Conservation (phyloP, 352 stramenopile genomes). For the Globisporangium lucens region DNA sequence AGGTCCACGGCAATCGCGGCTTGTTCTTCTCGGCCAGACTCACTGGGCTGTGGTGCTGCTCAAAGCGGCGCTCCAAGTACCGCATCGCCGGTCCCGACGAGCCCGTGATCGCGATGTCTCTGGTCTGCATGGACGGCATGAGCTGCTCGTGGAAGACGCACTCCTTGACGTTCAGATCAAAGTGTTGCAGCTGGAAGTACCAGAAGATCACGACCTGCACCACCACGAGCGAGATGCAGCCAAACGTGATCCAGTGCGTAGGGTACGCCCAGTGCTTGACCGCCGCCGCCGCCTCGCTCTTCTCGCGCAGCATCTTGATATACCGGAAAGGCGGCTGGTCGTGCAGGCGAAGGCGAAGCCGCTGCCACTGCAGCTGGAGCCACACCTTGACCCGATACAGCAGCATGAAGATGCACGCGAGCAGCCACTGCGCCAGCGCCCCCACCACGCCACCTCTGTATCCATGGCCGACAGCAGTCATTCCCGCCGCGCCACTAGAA, state of each 20-base stretch:
- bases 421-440: conserved; percentile 19
- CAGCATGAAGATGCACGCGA: conserved; percentile 15
- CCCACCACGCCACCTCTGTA: conserved; percentile 10
- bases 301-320: conserved; percentile 9
- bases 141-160: conserved; percentile 60
- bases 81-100: conserved; percentile 31
- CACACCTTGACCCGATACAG: conserved; percentile 26
- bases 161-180: conserved; percentile 61
- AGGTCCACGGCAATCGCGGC: conserved; percentile 53
- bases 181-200: conserved; percentile 43
- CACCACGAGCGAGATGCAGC: conserved; percentile 40
- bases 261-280: conserved; percentile 68
- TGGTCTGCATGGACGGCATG: conserved; percentile 29
- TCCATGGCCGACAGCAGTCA: neutral
- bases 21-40: conserved; percentile 28
- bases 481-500: neutral
- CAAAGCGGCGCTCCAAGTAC: conserved; percentile 60
- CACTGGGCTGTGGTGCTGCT: conserved; percentile 41
- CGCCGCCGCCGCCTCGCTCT: conserved; percentile 17
- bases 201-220: conserved; percentile 45
- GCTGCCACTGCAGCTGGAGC: conserved; percentile 23
- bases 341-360: conserved; percentile 29
- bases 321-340: conserved; percentile 17
- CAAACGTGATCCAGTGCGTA: conserved; percentile 64
- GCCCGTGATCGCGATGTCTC: conserved; percentile 17